Evolutionary conservation across 2,329 filamentous ascomycete species (phyloP).

Genomic region (Aspergillus ibericus): DNA sequence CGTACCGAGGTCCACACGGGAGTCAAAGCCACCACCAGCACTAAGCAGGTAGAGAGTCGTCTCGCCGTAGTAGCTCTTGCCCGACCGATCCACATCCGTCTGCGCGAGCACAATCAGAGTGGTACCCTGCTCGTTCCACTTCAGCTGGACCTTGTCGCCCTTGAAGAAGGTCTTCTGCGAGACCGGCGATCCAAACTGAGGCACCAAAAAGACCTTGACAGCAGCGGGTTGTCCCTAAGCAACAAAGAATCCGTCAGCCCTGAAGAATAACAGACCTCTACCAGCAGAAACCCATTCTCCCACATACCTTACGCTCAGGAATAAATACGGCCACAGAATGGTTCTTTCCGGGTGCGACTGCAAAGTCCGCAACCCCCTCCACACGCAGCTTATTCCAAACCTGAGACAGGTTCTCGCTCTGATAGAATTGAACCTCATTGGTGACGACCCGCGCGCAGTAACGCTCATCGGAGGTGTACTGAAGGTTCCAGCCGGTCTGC

Average conservation of each 20-base stretch:
- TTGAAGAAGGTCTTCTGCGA: slow-evolving; percentile 99
- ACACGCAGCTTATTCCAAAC: slow-evolving; percentile 95
- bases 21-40: slow-evolving; percentile 88
- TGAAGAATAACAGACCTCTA: not conserved
- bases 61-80: slow-evolving; percentile 99
- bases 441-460: slow-evolving; percentile 91
- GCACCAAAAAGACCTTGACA: slow-evolving; percentile 92
- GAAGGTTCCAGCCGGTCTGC: slow-evolving; percentile 93
- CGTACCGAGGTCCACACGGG: slow-evolving; percentile 73
- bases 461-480: slow-evolving; percentile 91
- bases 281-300: not conserved
- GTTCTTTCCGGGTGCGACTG: slow-evolving; percentile 83
- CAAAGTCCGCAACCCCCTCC: slow-evolving; percentile 87
- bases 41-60: slow-evolving; percentile 95
- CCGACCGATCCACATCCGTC: slow-evolving; percentile 96
- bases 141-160: slow-evolving; percentile 96
- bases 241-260: not conserved
- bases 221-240: slow-evolving; percentile 84
- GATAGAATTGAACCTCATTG: slow-evolving; percentile 97
- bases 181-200: slow-evolving; percentile 76
- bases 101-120: slow-evolving; percentile 92
- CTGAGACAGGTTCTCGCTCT: slow-evolving; percentile 78
- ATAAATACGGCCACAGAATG: slow-evolving; percentile 93
- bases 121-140: slow-evolving; percentile 93
- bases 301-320: slow-evolving; percentile 83